Percentiles rank a stretch among this genome's conserved stretches.
Evolutionary conservation across 345 rosid species (phyloP).

Genomic region (Triadica sebifera): DNA sequence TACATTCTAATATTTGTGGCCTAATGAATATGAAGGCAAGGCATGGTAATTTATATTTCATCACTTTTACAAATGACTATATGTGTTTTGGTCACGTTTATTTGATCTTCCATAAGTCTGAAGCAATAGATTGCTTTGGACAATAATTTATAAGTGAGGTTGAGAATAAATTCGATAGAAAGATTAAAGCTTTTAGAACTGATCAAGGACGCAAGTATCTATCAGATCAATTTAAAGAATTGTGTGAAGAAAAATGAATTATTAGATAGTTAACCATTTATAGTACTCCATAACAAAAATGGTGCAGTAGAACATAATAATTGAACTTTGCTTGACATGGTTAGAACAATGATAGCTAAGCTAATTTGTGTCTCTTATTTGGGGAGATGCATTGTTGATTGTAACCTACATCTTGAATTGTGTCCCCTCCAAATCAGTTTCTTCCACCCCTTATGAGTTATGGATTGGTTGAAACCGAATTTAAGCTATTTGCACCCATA

Average conservation of each 20-base stretch:
- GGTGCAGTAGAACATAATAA: not conserved
- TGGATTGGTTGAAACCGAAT: not conserved
- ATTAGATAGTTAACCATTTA: not conserved
- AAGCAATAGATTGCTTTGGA: not conserved
- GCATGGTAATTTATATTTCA: not conserved
- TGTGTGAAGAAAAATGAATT: not conserved
- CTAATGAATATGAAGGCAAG: not conserved
- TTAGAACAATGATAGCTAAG: not conserved
- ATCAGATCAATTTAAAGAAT: not conserved
- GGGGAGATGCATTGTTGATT: not conserved
- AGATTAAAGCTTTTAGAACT: not conserved
- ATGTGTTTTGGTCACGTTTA: not conserved
- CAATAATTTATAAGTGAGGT: not conserved
- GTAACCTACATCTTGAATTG: not conserved
- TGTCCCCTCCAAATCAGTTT: not conserved
- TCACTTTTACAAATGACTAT: not conserved
- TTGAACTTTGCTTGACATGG: not conserved
- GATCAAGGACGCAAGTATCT: not conserved
- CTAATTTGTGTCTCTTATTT: not conserved
- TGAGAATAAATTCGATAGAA: no score
- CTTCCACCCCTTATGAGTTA: not conserved
- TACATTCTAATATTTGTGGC: not conserved
- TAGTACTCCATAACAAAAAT: conserved; percentile 4
- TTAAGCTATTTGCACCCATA: not conserved
- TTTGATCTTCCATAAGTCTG: not conserved